Base-by-base conservation (phyloP, 306 rosid genomes). In the Ammopiptanthus mongolicus region DNA sequence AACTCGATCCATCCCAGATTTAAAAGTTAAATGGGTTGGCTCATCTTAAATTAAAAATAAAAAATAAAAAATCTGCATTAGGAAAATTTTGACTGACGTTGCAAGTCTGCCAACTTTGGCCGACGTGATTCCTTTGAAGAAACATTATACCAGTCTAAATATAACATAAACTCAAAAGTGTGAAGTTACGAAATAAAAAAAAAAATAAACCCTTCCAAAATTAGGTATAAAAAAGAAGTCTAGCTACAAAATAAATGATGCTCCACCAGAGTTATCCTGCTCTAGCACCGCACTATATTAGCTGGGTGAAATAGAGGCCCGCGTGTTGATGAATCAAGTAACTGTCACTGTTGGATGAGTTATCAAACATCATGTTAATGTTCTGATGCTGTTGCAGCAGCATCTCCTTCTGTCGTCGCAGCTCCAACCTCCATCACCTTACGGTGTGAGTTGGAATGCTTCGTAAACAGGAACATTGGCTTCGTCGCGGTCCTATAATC, bases 401-500 rank as follows among this genome's bases (percentile, higher is more conserved):
- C 83, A 85, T 52, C 75, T 95, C 99, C 80, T 90, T 95, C 85
- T 95, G 97, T 1, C 97, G 93, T 31, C 97, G 83, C 9, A 95
- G 92, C n/a, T n/a, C n/a, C n/a, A n/a, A n/a, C n/a, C 83, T 95
- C 99, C 79, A 92, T 28, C 17, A 95, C 99, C 64, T 95, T 95
- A 1, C 97, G 88, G 82, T 95, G 99, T 0, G 99, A 95, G 80
- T 95, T 95, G 0, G 99, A 95, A 76, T 95, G 99, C 65, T 90
- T 95, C 1, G 97, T 95, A 71, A 90, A 84, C 74, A 92, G 77
- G 3, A 92, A 95, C 0, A 98, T 95, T 9, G 98, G 99, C 82
- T 98, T 95, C 1, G 99, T 85, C 0, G 99, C 98, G 0, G 99
- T 97, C 36, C 99, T 81, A 61, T 92, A 92, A 71, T 95, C 99